Conservation (phyloP, 176 grass and related monocot genomes). For the Cymbopogon citratus region DNA sequence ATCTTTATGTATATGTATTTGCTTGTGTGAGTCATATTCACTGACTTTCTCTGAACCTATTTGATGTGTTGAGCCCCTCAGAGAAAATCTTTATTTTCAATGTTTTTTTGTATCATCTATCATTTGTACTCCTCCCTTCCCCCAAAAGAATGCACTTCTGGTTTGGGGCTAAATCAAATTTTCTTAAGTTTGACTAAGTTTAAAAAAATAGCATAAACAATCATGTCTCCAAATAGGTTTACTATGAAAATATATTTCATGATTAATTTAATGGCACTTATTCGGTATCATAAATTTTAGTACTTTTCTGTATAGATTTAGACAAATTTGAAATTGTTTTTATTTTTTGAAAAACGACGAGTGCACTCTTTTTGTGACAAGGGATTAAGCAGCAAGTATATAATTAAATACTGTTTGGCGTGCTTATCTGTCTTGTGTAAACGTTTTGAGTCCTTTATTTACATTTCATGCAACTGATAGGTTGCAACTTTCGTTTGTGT, state of each 20-base stretch:
- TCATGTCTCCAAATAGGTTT: not conserved
- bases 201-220: not conserved
- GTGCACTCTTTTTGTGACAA: not conserved
- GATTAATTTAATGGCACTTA: not conserved
- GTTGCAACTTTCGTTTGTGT: not conserved
- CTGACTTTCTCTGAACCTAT: not conserved
- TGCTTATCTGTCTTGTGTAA: not conserved
- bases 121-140: not conserved
- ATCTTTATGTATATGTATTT: not conserved
- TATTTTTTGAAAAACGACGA: not conserved
- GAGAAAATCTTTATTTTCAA: not conserved
- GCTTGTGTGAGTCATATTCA: not conserved
- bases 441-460: not conserved
- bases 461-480: not conserved
- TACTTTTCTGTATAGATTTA: not conserved
- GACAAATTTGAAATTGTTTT: not conserved
- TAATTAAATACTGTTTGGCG: not conserved
- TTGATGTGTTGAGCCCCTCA: not conserved
- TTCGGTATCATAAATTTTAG: not conserved
- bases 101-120: not conserved
- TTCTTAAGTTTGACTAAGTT: not conserved
- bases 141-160: not conserved
- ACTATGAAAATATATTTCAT: not conserved
- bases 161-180: not conserved
- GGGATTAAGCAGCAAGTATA: not conserved